These are phyloP conservation scores for Ciborinia camelliae DNA, from an alignment of 2,329 filamentous ascomycete species.

Conservation along the genomic window DNA sequence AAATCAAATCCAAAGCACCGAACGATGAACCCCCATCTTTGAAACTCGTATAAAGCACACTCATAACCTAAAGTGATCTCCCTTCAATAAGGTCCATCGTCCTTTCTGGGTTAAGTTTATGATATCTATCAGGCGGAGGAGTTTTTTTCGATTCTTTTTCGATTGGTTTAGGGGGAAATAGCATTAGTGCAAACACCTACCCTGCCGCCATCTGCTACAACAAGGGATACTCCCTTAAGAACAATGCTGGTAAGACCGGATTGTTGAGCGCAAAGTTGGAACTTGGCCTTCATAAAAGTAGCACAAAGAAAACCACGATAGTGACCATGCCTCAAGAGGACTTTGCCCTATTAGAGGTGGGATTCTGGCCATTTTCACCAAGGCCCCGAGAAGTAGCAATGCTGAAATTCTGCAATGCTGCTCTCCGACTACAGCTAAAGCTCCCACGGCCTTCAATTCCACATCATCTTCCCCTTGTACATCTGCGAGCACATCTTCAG, in stretches of 20 bases:
- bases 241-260: not conserved
- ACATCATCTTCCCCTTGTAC: slow-evolving; percentile 63
- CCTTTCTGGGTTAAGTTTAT: slow-evolving; percentile 4
- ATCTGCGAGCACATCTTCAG: slow-evolving; percentile 67
- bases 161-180: not conserved
- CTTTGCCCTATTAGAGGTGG: too few species aligned
- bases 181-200: not conserved
- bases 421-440: slow-evolving; percentile 70
- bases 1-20: slow-evolving; percentile 72
- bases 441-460: slow-evolving; percentile 72
- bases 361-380: too few species aligned
- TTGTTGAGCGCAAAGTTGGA: not conserved
- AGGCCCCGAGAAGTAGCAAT: too few species aligned
- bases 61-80: too few species aligned
- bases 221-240: not conserved
- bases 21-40: too few species aligned
- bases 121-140: slow-evolving; percentile 12
- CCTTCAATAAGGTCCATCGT: not conserved
- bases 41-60: too few species aligned
- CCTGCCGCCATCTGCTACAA: not conserved
- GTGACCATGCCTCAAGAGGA: too few species aligned
- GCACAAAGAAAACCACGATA: too few species aligned
- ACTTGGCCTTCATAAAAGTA: not conserved
- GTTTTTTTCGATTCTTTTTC: slow-evolving; percentile 9
- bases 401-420: too few species aligned